These are phyloP conservation scores for Pelargonium citronellum DNA, from an alignment of 441 rosid genomes.

Conservation along the genomic window DNA sequence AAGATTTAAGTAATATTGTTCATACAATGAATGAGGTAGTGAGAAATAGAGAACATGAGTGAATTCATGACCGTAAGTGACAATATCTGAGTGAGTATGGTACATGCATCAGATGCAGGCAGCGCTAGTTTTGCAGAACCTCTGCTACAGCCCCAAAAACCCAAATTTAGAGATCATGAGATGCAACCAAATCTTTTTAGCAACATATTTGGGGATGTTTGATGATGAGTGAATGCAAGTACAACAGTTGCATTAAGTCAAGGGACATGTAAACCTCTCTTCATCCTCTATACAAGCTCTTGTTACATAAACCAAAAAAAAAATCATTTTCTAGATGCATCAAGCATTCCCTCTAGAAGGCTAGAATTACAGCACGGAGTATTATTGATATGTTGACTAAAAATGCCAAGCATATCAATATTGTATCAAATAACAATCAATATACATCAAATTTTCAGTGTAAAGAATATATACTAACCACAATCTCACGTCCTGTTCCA, in stretches of 20 bases:
- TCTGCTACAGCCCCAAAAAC: background rate
- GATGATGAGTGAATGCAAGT: background rate
- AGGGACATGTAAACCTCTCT: background rate
- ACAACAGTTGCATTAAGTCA: background rate
- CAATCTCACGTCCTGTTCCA: slow-evolving; percentile 49
- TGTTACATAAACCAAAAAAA: background rate
- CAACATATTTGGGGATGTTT: background rate
- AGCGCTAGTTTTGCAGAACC: background rate
- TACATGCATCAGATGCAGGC: background rate
- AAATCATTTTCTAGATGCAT: background rate
- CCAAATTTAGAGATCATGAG: background rate
- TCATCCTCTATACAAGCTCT: background rate
- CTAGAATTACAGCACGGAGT: background rate
- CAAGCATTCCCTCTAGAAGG: background rate
- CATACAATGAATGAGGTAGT: background rate
- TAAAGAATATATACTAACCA: slow-evolving; percentile 32
- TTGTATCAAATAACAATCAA: background rate
- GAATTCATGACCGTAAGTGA: background rate
- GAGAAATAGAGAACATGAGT: background rate
- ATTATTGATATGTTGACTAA: background rate
- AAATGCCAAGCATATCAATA: background rate
- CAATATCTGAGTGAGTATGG: background rate
- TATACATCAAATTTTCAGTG: slow-evolving; percentile 1
- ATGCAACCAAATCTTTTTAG: background rate
- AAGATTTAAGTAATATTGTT: background rate